Percentiles rank a stretch among this genome's conserved stretches.
Evolutionary conservation across 768 basidiomycete genomes (phyloP).

Genomic region (Lactarius hatsudake): DNA sequence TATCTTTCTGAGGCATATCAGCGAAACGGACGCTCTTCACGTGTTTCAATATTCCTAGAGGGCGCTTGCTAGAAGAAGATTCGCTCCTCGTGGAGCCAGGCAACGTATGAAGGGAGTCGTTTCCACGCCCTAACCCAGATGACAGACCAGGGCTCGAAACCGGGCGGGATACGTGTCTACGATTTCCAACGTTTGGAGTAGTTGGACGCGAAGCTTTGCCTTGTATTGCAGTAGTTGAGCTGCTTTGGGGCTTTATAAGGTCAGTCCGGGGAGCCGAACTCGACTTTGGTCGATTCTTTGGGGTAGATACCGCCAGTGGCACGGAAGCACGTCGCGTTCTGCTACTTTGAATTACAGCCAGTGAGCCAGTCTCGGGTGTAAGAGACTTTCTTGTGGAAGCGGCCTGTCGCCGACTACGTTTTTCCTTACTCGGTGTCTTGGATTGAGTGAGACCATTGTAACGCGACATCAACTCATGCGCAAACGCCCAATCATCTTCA

Average conservation of each 20-base stretch:
- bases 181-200: neutral
- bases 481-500: conserved; percentile 40
- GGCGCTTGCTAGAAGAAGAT: conserved; percentile 2
- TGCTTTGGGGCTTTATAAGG: conserved; percentile 5
- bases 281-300: conserved; percentile 17
- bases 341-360: neutral
- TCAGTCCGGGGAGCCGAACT: conserved; percentile 17
- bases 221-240: neutral
- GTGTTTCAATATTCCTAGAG: conserved; percentile 26
- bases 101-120: neutral
- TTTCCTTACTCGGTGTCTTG: conserved; percentile 4
- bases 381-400: conserved; percentile 15
- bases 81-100: neutral
- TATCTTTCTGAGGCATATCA: conserved; percentile 12
- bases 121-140: neutral
- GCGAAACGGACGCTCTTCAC: conserved; percentile 29
- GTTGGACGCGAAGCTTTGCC: neutral
- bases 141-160: neutral
- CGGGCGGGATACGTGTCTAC: neutral
- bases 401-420: conserved; percentile 5
- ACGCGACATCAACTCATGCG: conserved; percentile 35
- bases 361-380: neutral
- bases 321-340: conserved; percentile 18
- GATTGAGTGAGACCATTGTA: conserved; percentile 14
- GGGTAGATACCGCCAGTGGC: conserved; percentile 5